Evolutionary conservation across 768 basidiomycete genomes (phyloP), one percentile per base, ranked within the genome.

Genomic region (Suillus hirtellus): DNA sequence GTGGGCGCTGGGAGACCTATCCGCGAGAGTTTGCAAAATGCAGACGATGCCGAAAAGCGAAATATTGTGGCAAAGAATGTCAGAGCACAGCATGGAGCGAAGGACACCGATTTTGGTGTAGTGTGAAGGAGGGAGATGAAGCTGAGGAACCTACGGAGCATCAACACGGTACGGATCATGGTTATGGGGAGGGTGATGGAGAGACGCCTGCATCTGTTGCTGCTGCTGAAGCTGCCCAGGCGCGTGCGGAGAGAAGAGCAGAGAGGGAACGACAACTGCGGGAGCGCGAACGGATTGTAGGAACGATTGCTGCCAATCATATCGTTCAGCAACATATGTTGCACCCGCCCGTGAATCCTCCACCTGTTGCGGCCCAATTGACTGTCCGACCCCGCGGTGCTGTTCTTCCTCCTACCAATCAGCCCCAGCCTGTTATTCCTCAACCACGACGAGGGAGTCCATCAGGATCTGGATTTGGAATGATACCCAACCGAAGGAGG

Each of bases 11-110:
- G 97, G 97, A 99, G 76, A 80, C 82, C 12, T 92, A 86, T 68
- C 93, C 96, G 1, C 84, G 96, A 34, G 94, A 99, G 75, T 99
- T 99, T 76, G 96, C 96, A 10, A 99, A 99, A 73, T 99, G 97
- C 71, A 76, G 97, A 59, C 81, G 96, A 67, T 99, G 97, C 77
- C 78, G 96, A 68, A 97, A 99, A 77, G 97, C 96, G 11, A 99
- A 99, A 75, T 99, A 99, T 74, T 99, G 97, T 70, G 94, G 94
- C 31, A 98, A 98, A 76, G 92, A 95, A 68, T 99, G 96, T 71
- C 96, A 97, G 79, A 94, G 92, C 67, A 92, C 89, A 19, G 96
- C 96, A 1, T 98, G 95, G 96, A 91, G 90, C 66, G 95, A 96
- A 69, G 96, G 96, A 0, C 96, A 98, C 74, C 81, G 96, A 62